Percentiles rank a stretch among this genome's conserved stretches.
phyloP scores from a whole-genome alignment of 2,329 filamentous ascomycete species.

The Sporothrix luriei region DNA sequence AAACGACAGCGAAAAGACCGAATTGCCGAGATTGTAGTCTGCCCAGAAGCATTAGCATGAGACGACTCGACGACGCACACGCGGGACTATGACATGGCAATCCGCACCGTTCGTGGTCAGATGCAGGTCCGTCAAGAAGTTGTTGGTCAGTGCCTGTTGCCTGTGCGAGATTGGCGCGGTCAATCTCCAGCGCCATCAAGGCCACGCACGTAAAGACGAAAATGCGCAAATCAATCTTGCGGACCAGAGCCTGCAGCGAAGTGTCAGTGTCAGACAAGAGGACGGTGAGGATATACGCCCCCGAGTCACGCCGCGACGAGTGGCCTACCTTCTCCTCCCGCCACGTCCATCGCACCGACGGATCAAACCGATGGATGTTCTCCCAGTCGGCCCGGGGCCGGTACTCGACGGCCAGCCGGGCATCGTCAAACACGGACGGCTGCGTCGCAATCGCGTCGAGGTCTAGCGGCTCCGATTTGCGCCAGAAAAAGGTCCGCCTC shows the following conservation, averaged over 20 bases:
- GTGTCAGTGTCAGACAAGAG: background rate
- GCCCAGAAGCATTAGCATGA: background rate
- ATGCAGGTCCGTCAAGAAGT: background rate
- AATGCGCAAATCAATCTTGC: conserved; percentile 6
- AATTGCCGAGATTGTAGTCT: conserved; percentile 54
- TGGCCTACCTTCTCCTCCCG: conserved; percentile 22
- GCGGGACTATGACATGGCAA: background rate
- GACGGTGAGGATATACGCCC: background rate
- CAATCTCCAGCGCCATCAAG: conserved; percentile 11
- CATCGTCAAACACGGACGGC: conserved; percentile 25
- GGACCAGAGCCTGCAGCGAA: conserved; percentile 6
- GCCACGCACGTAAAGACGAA: background rate
- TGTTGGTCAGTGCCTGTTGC: conserved; percentile 1
- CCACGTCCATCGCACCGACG: conserved; percentile 28
- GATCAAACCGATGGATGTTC: conserved; percentile 27
- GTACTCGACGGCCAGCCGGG: conserved; percentile 9
- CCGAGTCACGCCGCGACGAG: background rate
- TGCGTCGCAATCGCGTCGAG: conserved; percentile 22
- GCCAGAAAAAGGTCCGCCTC: conserved; percentile 2
- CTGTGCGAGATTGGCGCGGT: conserved; percentile 3
- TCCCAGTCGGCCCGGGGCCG: conserved; percentile 22
- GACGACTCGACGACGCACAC: too few relatives aligned
- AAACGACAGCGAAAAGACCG: conserved; percentile 54
- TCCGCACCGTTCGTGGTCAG: background rate
- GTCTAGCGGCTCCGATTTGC: conserved; percentile 3